A percentile compares a stretch with the other conserved stretches of the same genome.
Conservation (phyloP, 1,139 yeast species). For the Komagataea norvegica region DNA sequence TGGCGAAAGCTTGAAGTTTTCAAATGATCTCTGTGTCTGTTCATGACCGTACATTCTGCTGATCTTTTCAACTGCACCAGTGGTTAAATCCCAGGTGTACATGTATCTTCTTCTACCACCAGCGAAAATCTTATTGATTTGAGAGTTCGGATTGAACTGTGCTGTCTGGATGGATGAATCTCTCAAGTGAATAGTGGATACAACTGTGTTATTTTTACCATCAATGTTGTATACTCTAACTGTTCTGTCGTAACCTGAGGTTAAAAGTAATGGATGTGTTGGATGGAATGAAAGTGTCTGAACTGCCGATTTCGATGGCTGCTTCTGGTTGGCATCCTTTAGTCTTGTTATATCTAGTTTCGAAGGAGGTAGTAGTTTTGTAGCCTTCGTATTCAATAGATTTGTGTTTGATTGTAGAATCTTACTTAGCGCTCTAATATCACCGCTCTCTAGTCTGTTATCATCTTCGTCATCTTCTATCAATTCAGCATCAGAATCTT, state of each 20-base stretch:
- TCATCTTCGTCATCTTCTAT: slow-evolving; percentile 30
- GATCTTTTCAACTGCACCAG: slow-evolving; percentile 76
- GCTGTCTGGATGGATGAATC: slow-evolving; percentile 81
- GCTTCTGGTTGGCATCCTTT: slow-evolving; percentile 77
- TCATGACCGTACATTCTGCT: slow-evolving; percentile 92
- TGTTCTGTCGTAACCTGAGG: slow-evolving; percentile 92
- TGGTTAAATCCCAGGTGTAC: slow-evolving; percentile 84
- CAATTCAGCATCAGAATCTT: slow-evolving; percentile 27
- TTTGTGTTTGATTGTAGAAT: slow-evolving; percentile 56
- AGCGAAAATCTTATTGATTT: slow-evolving; percentile 57
- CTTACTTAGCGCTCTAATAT: slow-evolving; percentile 52
- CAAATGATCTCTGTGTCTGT: slow-evolving; percentile 79
- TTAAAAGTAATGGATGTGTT: slow-evolving; percentile 72
- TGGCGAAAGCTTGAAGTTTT: slow-evolving; percentile 69
- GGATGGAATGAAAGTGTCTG: slow-evolving; percentile 86
- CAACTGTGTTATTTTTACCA: slow-evolving; percentile 78
- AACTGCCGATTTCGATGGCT: slow-evolving; percentile 68
- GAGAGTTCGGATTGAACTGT: slow-evolving; percentile 46
- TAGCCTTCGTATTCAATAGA: slow-evolving; percentile 46
- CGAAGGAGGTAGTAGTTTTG: slow-evolving; percentile 64
- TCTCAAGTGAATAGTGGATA: slow-evolving; percentile 74
- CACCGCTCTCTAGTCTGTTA: slow-evolving; percentile 39
- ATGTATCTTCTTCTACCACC: slow-evolving; percentile 91
- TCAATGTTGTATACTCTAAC: slow-evolving; percentile 84
- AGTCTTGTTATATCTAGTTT: slow-evolving; percentile 71